Conservation (phyloP, 768 basidiomycete species). For the Tricholoma hemisulphureum region DNA sequence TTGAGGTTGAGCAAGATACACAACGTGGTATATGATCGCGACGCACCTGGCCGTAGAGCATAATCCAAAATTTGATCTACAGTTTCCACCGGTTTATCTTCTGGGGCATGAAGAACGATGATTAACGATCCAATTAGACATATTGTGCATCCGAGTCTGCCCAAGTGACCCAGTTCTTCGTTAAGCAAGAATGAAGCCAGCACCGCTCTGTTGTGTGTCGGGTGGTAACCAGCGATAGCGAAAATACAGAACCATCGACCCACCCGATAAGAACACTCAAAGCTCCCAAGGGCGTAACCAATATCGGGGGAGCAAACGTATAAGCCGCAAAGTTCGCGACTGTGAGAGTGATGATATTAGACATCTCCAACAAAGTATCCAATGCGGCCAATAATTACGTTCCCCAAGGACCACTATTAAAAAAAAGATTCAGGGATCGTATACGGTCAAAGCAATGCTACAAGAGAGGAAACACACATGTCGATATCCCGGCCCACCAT, state of each 20-base stretch:
- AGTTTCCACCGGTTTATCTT: slow-evolving; percentile 88
- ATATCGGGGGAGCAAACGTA: slow-evolving; percentile 94
- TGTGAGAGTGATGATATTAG: slow-evolving; percentile 28
- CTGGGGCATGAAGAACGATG: slow-evolving; percentile 95
- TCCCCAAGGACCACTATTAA: slow-evolving; percentile 86
- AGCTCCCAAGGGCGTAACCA: slow-evolving; percentile 98
- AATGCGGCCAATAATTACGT: slow-evolving; percentile 45
- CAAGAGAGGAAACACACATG: slow-evolving; percentile 65
- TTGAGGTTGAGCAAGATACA: neutral
- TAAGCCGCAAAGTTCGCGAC: slow-evolving; percentile 95
- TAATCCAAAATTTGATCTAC: slow-evolving; percentile 92
- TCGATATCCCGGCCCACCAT: slow-evolving; percentile 97
- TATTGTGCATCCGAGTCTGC: slow-evolving; percentile 80
- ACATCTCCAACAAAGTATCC: neutral
- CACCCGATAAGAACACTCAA: slow-evolving; percentile 95
- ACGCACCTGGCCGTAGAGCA: slow-evolving; percentile 88
- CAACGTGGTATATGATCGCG: neutral
- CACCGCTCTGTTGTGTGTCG: slow-evolving; percentile 69
- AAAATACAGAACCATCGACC: slow-evolving; percentile 24
- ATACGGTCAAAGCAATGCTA: neutral
- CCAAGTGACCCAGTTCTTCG: slow-evolving; percentile 92
- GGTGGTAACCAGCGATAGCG: neutral
- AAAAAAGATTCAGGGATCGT: slow-evolving; percentile 4
- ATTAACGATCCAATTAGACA: slow-evolving; percentile 88
- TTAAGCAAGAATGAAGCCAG: slow-evolving; percentile 90